Percentiles rank a stretch among this genome's conserved stretches.
phyloP scores from a whole-genome alignment of 2,329 filamentous ascomycete genomes.

The Cryphonectria nitschkei region DNA sequence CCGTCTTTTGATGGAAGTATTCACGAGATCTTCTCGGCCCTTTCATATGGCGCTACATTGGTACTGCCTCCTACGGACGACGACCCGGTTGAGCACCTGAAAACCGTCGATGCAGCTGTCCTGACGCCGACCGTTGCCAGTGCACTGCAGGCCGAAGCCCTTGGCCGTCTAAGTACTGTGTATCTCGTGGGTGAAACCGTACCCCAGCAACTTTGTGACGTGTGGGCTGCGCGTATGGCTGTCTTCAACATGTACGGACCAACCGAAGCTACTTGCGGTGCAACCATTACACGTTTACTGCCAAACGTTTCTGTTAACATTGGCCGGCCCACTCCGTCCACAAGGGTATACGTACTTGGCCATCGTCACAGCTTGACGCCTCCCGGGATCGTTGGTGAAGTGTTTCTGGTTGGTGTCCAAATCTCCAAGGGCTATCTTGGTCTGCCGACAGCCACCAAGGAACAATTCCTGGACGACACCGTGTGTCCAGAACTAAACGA shows the following conservation, averaged over 20 bases:
- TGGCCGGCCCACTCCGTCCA: background rate
- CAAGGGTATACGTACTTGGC: background rate
- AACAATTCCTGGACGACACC: background rate
- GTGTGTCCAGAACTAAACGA: background rate
- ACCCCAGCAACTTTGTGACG: background rate
- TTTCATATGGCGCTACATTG: background rate
- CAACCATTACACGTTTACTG: background rate
- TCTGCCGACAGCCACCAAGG: background rate
- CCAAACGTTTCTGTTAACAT: background rate
- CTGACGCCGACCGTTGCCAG: background rate
- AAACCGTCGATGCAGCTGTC: background rate
- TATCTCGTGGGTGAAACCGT: conserved; percentile 10
- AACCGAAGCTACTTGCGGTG: conserved; percentile 8
- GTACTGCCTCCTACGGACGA: background rate
- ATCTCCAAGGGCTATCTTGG: background rate
- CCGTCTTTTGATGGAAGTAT: conserved; percentile 2
- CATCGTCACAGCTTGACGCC: background rate
- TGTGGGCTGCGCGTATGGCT: background rate
- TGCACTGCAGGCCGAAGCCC: background rate
- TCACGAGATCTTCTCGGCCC: background rate
- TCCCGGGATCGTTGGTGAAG: background rate
- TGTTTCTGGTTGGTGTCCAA: background rate
- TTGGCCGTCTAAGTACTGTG: background rate
- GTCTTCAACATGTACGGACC: conserved; percentile 16
- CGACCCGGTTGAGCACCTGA: background rate